These are phyloP conservation scores for Staphylotrichum tortipilum DNA, from an alignment of 495 filamentous ascomycete genomes.

Conservation along the genomic window DNA sequence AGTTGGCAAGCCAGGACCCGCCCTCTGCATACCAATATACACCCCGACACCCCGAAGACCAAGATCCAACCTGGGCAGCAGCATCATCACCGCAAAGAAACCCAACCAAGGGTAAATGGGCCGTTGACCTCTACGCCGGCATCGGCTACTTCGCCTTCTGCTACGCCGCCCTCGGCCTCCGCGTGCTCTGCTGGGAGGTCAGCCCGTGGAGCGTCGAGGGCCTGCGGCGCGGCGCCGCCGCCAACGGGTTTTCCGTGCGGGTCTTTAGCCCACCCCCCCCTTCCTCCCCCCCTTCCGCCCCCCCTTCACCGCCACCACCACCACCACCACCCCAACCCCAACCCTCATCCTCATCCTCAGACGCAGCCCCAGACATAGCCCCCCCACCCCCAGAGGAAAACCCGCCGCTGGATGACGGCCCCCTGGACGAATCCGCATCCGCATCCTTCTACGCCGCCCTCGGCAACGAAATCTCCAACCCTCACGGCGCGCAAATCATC, in stretches of 20 bases:
- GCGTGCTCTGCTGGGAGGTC: slow-evolving; percentile 79
- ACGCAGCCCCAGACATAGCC: no score
- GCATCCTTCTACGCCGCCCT: no score
- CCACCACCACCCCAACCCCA: no score
- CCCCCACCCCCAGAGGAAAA: no score
- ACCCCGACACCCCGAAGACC: not conserved
- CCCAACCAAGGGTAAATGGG: slow-evolving; percentile 25
- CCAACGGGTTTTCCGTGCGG: slow-evolving; percentile 55
- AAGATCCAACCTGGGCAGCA: no score
- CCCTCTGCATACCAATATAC: not conserved
- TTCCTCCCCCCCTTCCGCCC: not conserved
- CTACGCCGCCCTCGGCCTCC: slow-evolving; percentile 63
- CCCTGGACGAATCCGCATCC: no score
- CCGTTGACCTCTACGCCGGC: slow-evolving; percentile 80
- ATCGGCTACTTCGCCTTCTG: slow-evolving; percentile 89
- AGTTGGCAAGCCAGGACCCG: not conserved
- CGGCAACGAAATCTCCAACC: no score
- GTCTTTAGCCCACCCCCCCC: slow-evolving; percentile 36
- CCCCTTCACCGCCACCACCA: no score
- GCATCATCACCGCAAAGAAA: not conserved
- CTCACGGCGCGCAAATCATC: slow-evolving; percentile 38
- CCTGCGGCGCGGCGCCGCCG: slow-evolving; percentile 55
- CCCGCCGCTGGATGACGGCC: no score
- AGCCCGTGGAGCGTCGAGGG: slow-evolving; percentile 87
- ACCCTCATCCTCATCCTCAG: no score